phyloP scores from a whole-genome alignment of 2,329 filamentous ascomycete genomes.

The Aspergillus pseudoviridinutans region DNA sequence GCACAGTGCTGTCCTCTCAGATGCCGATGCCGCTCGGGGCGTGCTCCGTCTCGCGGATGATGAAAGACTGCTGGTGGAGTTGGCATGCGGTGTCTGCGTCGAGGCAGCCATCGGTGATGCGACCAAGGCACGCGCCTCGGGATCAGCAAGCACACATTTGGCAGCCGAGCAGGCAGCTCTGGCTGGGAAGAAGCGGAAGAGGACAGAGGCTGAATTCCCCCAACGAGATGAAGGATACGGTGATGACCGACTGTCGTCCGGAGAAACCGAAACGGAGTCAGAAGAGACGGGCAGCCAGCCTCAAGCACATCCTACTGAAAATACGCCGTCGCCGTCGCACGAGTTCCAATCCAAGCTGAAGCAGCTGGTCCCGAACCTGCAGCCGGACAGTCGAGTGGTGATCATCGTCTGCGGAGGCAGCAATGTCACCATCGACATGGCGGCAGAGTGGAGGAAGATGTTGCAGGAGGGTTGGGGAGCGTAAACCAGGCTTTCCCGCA shows the following conservation, averaged over 20 bases:
- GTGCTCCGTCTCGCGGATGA: constrained; percentile 77
- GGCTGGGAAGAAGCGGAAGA: constrained; percentile 29
- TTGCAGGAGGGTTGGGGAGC: constrained; percentile 38
- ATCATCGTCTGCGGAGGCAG: constrained; percentile 80
- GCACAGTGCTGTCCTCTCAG: constrained; percentile 61
- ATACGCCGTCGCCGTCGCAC: constrained; percentile 1
- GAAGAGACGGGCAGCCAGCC: constrained; percentile 11
- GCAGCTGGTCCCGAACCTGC: constrained; percentile 60
- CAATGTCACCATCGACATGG: constrained; percentile 59
- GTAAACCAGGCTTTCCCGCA: constrained; percentile 6
- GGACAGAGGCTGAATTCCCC: constrained; percentile 7
- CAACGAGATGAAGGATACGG: constrained; percentile 33
- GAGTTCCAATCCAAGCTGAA: constrained; percentile 48
- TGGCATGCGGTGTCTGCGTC: constrained; percentile 77
- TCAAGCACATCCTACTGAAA: not conserved
- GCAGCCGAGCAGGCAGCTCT: constrained; percentile 8
- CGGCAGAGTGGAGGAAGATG: constrained; percentile 54
- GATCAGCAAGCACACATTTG: not conserved
- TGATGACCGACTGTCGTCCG: constrained; percentile 30
- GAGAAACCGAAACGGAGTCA: constrained; percentile 23
- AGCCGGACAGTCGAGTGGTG: constrained; percentile 67
- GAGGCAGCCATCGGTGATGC: constrained; percentile 44
- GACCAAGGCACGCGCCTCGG: constrained; percentile 6
- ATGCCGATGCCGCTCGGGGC: constrained; percentile 75
- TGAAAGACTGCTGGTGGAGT: constrained; percentile 74